Conservation (phyloP, 805 yeast genomes). For the Lipomyces lipofer region DNA sequence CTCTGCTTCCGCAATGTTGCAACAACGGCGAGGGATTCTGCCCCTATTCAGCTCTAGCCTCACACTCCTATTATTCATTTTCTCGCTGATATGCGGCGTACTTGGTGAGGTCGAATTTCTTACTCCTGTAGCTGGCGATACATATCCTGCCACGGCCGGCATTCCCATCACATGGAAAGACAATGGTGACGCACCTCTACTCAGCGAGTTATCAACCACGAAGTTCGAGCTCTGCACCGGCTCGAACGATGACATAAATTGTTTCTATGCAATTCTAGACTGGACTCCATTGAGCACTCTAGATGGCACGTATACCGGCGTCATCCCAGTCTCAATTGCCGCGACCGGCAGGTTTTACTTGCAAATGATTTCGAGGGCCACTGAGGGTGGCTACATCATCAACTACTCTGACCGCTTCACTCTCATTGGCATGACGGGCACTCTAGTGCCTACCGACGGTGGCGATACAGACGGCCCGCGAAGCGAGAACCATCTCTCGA, state of each 20-base stretch:
- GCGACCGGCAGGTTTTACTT: slow-evolving; percentile 70
- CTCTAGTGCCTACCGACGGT: slow-evolving; percentile 45
- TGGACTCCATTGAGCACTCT: slow-evolving; percentile 40
- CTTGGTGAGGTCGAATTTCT: slow-evolving; percentile 52
- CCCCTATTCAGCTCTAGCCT: too few relatives aligned
- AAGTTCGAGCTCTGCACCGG: slow-evolving; percentile 71
- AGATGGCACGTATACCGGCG: slow-evolving; percentile 41
- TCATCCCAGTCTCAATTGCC: slow-evolving; percentile 44
- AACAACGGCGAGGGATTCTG: too few relatives aligned
- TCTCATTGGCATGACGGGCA: slow-evolving; percentile 72
- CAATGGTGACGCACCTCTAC: slow-evolving; percentile 50
- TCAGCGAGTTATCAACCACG: slow-evolving; percentile 48
- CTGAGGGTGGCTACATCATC: slow-evolving; percentile 51
- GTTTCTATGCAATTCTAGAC: slow-evolving; percentile 40
- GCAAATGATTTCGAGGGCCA: slow-evolving; percentile 59
- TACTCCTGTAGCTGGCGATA: slow-evolving; percentile 45
- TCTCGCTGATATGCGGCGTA: slow-evolving; percentile 24
- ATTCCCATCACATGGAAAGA: slow-evolving; percentile 58
- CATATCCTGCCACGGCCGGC: slow-evolving; percentile 45
- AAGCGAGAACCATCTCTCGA: slow-evolving; percentile 44
- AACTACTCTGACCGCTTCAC: slow-evolving; percentile 69
- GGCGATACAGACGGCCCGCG: slow-evolving; percentile 48
- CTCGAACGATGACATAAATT: slow-evolving; percentile 44
- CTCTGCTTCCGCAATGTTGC: too few relatives aligned
- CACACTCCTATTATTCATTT: neutral